A percentile compares a stretch with the other conserved stretches of the same genome.
Evolutionary conservation across 2,329 filamentous ascomycete genomes (phyloP).

Genomic region (Clarireedia hainanense): DNA sequence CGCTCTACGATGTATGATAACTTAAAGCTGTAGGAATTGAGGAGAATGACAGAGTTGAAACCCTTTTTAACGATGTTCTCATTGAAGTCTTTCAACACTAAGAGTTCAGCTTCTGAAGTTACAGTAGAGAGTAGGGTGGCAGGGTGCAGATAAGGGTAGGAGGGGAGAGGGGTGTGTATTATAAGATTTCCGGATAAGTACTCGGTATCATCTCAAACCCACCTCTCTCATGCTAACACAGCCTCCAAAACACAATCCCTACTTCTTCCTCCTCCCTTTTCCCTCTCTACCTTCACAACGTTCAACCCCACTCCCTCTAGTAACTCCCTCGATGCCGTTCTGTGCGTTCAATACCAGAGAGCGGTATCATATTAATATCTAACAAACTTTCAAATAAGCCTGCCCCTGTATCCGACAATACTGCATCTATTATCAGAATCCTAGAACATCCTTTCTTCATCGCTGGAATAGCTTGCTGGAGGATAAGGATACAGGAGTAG

Average conservation of each 20-base stretch:
- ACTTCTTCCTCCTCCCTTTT: conserved; percentile 12
- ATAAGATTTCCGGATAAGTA: not conserved
- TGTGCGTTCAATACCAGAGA: conserved; percentile 30
- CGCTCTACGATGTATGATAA: too few relatives aligned
- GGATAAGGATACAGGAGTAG: conserved; percentile 23
- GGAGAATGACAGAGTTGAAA: too few relatives aligned
- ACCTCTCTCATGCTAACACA: not conserved
- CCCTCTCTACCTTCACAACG: conserved; percentile 15
- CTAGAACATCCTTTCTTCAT: conserved; percentile 22
- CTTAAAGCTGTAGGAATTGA: too few relatives aligned
- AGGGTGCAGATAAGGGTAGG: not conserved
- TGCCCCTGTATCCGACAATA: conserved; percentile 12
- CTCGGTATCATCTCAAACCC: not conserved
- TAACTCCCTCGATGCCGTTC: conserved; percentile 27
- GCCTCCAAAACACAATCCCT: conserved; percentile 4
- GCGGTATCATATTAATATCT: conserved; percentile 7
- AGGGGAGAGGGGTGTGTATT: not conserved
- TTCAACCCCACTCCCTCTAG: conserved; percentile 12
- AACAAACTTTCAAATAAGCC: conserved; percentile 16
- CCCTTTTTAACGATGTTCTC: too few relatives aligned
- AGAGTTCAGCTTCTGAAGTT: too few relatives aligned
- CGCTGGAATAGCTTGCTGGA: conserved; percentile 22
- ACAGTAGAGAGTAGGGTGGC: not conserved
- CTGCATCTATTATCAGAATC: conserved; percentile 17
- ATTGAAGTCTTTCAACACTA: too few relatives aligned